A percentile compares a stretch with the other conserved stretches of the same genome.
Evolutionary conservation across 352 stramenopile species (phyloP).

Genomic region (Phytophthora europaea): DNA sequence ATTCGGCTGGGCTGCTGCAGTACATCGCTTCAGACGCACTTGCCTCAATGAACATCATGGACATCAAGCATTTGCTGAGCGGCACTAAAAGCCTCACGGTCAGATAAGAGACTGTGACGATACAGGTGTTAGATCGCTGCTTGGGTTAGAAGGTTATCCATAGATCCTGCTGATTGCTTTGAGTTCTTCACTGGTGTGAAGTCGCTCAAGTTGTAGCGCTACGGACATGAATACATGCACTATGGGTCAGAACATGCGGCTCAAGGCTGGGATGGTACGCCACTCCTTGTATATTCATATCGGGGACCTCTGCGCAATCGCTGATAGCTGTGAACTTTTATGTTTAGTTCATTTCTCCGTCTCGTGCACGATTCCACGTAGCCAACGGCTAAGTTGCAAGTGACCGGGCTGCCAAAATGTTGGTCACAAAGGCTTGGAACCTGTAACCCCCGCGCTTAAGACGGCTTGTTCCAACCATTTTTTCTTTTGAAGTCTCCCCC

Average conservation of each 20-base stretch:
- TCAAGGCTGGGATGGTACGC: background rate
- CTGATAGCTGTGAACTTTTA: background rate
- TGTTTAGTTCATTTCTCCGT: conserved; percentile 1
- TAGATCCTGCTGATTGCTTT: background rate
- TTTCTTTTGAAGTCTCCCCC: conserved; percentile 14
- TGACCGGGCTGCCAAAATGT: background rate
- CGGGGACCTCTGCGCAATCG: too few relatives aligned
- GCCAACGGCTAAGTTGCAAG: background rate
- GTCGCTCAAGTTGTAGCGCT: background rate
- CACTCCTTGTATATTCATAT: background rate
- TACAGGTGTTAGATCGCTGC: background rate
- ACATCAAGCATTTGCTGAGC: conserved; percentile 64
- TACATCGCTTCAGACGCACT: conserved; percentile 57
- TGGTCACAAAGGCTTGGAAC: conserved; percentile 1
- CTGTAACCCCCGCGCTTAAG: background rate
- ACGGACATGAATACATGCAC: background rate
- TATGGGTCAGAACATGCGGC: background rate
- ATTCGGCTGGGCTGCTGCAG: conserved; percentile 41
- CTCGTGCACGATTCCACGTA: background rate
- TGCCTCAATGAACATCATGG: conserved; percentile 53
- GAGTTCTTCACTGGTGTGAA: background rate
- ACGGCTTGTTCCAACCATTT: background rate
- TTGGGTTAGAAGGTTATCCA: background rate
- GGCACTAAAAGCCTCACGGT: conserved; percentile 60
- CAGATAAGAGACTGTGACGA: conserved; percentile 9